A percentile compares a stretch with the other conserved stretches of the same genome.
Evolutionary conservation across 2,329 filamentous ascomycete genomes (phyloP).

Genomic region (Cercospora janseana): DNA sequence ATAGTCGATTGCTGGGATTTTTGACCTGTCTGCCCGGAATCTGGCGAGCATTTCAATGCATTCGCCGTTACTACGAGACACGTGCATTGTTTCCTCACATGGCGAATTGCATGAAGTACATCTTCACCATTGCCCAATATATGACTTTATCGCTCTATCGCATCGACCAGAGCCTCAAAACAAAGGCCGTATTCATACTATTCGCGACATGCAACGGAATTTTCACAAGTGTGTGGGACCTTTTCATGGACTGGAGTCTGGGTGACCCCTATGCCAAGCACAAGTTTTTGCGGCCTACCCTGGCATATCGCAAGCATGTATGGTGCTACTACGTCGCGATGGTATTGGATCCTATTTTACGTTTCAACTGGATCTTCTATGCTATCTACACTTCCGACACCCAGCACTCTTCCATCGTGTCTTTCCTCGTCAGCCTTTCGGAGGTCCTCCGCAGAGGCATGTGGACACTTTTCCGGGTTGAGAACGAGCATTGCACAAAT

Average conservation of each 20-base stretch:
- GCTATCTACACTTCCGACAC: constrained; percentile 74
- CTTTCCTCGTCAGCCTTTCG: constrained; percentile 73
- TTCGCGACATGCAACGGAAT: constrained; percentile 79
- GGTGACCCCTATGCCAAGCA: constrained; percentile 68
- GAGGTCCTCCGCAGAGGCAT: constrained; percentile 83
- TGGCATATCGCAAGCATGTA: constrained; percentile 68
- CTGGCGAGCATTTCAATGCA: constrained; percentile 86
- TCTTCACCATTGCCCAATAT: constrained; percentile 76
- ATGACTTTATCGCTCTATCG: constrained; percentile 80
- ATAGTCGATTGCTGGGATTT: constrained; percentile 83
- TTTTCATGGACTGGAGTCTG: constrained; percentile 90
- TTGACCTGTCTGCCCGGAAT: constrained; percentile 79
- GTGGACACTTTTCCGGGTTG: constrained; percentile 90
- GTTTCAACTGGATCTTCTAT: constrained; percentile 95
- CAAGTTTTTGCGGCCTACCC: constrained; percentile 66
- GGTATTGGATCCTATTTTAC: constrained; percentile 75
- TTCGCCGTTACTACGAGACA: constrained; percentile 86
- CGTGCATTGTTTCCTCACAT: constrained; percentile 85
- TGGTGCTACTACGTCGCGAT: constrained; percentile 90
- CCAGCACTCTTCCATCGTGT: constrained; percentile 79
- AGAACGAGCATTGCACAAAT: constrained; percentile 95
- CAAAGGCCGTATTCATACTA: constrained; percentile 70
- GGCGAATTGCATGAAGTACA: constrained; percentile 89
- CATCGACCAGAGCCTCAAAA: constrained; percentile 58
- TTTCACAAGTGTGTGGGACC: constrained; percentile 87